Evolutionary conservation across 352 stramenopile genomes (phyloP).

Genomic region (Aphanomyces cochlioides): DNA sequence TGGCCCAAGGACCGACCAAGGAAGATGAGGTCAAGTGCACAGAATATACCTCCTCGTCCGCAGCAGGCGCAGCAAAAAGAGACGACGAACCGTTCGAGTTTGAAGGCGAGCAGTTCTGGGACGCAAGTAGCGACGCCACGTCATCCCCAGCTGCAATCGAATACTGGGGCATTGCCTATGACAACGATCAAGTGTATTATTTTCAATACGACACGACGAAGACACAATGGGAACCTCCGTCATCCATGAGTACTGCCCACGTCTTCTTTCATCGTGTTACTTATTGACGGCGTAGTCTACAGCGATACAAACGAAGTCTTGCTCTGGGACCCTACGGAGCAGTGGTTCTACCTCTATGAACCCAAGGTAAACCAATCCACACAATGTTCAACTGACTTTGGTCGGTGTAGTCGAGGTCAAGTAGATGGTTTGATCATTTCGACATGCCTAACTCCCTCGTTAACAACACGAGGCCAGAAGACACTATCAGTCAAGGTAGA

Average conservation of each 20-base stretch:
- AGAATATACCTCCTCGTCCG: neutral
- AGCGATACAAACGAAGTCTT: conserved; percentile 9
- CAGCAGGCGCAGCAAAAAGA: neutral
- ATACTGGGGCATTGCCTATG: conserved; percentile 20
- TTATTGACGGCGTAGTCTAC: conserved; percentile 4
- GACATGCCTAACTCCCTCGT: neutral
- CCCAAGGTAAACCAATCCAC: neutral
- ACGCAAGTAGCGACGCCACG: neutral
- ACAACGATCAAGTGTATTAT: conserved; percentile 13
- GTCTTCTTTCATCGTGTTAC: no score
- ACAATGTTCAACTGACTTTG: neutral
- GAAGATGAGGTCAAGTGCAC: conserved; percentile 2
- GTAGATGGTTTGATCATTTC: conserved; percentile 21
- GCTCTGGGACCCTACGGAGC: conserved; percentile 10
- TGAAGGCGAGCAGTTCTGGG: conserved; percentile 24
- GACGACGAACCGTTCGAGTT: conserved; percentile 10
- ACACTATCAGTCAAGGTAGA: neutral
- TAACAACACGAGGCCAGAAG: neutral
- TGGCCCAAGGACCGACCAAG: neutral
- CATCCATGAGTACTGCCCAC: neutral
- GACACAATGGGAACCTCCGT: conserved; percentile 5
- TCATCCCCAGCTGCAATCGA: neutral
- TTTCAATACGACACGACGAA: conserved; percentile 5
- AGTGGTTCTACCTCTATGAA: conserved; percentile 29
- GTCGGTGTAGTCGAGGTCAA: neutral